Base-by-base conservation (phyloP, 805 yeast species). In the Lachancea sp. region DNA sequence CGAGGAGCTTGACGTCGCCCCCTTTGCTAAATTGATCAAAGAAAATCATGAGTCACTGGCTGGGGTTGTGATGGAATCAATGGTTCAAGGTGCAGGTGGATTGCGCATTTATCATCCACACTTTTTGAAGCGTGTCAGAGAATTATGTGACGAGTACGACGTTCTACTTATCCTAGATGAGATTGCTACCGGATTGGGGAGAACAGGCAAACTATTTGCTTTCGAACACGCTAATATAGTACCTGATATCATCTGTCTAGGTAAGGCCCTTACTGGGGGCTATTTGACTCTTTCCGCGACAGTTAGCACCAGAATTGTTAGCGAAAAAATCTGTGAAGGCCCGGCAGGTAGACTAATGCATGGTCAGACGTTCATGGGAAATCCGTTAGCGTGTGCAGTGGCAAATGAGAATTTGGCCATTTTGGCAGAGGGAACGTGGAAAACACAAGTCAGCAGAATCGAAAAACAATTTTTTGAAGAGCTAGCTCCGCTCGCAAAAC, bases 21-120 rank as follows among this genome's bases (percentile, higher is more conserved):
- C 39, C 8, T 36, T 36, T 22, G 41, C 41, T 2, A 58, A 65
- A 45, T 52, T 50, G 29, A 56, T 58, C 18, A 54, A 65, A 32
- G 46, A 54, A 42, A 35, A 50, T 6, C 59, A 66, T 47, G 58
- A 58, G n/a, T 52, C 50, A 6, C 60, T 68, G 22, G 68, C 70
- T 3, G 70, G 63, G 15, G 56, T 66, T 10, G 62, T 68, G 7
- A 41, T 67, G 41, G 71, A 68, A 49, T 63, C 68, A 5, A 62
- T 68, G 20, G 51, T 56, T 34, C 72, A 68, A 53, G 71, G 72
- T 18, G 72, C 69, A 29, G 70, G 67, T 13, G 72, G 71, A 10
- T 57, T 68, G 49, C 45, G 57, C 32, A 54, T 65, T 15, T 68
- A 67, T 22, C 58, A 59, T 36, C 63, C 65, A n/a, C 63, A 60